phyloP scores from a whole-genome alignment of 2,329 filamentous ascomycete genomes.

The Microsporum ferrugineum region DNA sequence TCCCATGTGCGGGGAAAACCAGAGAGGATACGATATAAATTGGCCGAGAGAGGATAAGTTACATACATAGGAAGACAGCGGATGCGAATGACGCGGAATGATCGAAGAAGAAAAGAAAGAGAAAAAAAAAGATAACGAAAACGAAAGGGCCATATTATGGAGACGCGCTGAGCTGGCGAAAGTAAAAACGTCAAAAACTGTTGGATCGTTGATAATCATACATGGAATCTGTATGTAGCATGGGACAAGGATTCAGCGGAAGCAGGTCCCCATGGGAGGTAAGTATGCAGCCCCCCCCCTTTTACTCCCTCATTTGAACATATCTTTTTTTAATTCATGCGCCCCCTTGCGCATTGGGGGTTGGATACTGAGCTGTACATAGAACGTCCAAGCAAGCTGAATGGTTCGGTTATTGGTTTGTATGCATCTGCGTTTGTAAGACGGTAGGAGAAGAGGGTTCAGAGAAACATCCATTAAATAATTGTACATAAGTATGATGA shows the following conservation, averaged over 20 bases:
- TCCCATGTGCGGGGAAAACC: background rate
- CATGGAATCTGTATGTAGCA: background rate
- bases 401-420: background rate
- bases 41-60: too few species aligned
- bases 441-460: too few species aligned
- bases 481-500: background rate
- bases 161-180: background rate
- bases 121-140: background rate
- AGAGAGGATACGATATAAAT: background rate
- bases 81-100: too few species aligned
- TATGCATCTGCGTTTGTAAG: background rate
- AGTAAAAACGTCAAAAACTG: background rate
- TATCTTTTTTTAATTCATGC: too few species aligned
- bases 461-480: background rate
- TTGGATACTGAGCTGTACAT: too few species aligned
- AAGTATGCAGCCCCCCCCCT: too few species aligned
- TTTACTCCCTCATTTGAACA: background rate
- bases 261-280: slow-evolving; percentile 2
- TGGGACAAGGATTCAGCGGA: slow-evolving; percentile 8
- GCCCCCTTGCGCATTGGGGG: too few species aligned
- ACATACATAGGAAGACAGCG: background rate
- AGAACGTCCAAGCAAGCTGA: background rate
- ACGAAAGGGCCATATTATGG: background rate
- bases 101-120: background rate
- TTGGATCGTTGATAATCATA: background rate